These are phyloP conservation scores for Aspergillus thermomutatus DNA, from an alignment of 2,329 filamentous ascomycete species.

Conservation along the genomic window DNA sequence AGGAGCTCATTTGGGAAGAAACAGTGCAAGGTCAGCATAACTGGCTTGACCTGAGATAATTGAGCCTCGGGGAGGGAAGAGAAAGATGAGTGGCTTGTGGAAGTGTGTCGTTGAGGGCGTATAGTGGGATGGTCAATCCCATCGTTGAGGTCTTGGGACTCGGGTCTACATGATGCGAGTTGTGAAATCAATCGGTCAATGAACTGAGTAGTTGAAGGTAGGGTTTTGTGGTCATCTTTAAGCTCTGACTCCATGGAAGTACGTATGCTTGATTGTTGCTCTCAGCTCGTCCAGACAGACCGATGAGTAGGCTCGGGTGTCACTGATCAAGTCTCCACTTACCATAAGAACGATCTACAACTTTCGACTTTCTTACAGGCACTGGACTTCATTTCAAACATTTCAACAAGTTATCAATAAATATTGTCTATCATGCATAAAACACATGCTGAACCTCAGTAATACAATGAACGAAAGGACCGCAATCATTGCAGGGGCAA, in stretches of 20 bases:
- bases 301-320: neutral
- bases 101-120: conserved; percentile 5
- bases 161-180: conserved; percentile 10
- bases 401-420: neutral
- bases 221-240: neutral
- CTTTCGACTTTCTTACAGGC: neutral
- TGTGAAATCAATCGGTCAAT: conserved; percentile 23
- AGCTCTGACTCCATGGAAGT: neutral
- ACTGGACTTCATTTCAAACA: neutral
- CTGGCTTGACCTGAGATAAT: conserved; percentile 42
- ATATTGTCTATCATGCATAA: neutral
- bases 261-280: neutral
- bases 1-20: conserved; percentile 78
- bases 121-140: neutral
- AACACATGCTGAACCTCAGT: neutral
- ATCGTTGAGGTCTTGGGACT: neutral
- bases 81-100: conserved; percentile 12
- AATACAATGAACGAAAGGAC: neutral
- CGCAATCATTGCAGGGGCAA: neutral
- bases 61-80: conserved; percentile 20
- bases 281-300: neutral
- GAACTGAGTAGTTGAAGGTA: conserved; percentile 13
- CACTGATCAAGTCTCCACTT: neutral
- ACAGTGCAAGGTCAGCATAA: conserved; percentile 78
- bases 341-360: neutral